These are phyloP conservation scores for Phoma herbarum DNA, from an alignment of 2,329 filamentous ascomycete genomes.

Conservation along the genomic window DNA sequence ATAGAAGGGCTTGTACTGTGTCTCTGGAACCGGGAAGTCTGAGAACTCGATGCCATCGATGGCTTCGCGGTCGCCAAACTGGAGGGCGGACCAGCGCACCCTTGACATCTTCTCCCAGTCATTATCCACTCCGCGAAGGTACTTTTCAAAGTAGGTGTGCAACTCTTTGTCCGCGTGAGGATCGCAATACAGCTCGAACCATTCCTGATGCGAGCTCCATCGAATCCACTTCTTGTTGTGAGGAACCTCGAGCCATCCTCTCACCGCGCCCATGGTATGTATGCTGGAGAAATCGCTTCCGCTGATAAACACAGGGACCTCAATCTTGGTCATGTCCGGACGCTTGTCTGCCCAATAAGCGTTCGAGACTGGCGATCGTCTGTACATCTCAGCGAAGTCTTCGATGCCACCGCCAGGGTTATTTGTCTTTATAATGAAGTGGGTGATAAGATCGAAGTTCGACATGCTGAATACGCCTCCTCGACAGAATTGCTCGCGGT, in stretches of 20 bases:
- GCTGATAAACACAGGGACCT: constrained; percentile 31
- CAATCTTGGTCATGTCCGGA: constrained; percentile 30
- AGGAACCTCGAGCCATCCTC: constrained; percentile 22
- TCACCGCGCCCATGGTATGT: constrained; percentile 32
- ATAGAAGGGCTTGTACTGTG: constrained; percentile 25
- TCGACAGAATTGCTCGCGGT: constrained; percentile 57
- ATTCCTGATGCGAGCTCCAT: constrained; percentile 29
- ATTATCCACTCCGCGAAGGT: constrained; percentile 56
- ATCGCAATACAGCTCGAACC: constrained; percentile 31
- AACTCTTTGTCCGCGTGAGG: constrained; percentile 27
- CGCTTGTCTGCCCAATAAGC: constrained; percentile 37
- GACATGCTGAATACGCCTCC: constrained; percentile 46
- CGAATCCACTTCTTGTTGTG: constrained; percentile 35
- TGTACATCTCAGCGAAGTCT: constrained; percentile 56
- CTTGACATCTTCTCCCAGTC: constrained; percentile 58
- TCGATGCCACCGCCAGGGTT: constrained; percentile 33
- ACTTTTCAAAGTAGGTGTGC: constrained; percentile 57
- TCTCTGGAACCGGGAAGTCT: constrained; percentile 29
- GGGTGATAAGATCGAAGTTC: constrained; percentile 54
- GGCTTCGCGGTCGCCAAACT: constrained; percentile 29
- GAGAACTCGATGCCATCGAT: constrained; percentile 29
- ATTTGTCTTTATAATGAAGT: neutral
- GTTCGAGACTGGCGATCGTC: constrained; percentile 42
- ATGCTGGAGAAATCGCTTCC: constrained; percentile 28
- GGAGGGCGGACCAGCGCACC: constrained; percentile 55